Base-by-base conservation (phyloP, 164 flowering plant species). In the Annona squamosa region DNA sequence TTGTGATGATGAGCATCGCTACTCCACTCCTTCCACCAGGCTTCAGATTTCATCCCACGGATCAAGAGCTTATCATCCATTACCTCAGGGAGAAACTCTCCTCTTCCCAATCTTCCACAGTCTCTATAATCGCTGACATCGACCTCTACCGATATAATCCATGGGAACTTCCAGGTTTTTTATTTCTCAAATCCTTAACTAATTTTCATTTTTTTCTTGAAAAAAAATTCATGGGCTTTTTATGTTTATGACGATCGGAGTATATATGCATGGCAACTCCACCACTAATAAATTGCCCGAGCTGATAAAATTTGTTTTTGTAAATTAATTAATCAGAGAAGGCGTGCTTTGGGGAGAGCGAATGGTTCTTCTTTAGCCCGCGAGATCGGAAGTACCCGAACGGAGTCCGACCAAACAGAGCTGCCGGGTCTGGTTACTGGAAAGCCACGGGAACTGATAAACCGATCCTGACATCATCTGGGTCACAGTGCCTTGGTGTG, bases 131-230 rank as follows among this genome's bases (percentile, higher is more conserved):
- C 76, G 87, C 95, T 0, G 97, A 93, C 72, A 82, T 93, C 18
- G 93, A 93, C 43, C 68, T 66, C 68, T 66, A 66, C 46, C 42
- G 43, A 44, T 66, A 66, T n/a, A 66, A 42, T 42, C 98, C 98
- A 1, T 93, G 98, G 98, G 86, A 93, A 68, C 79, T 93, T 56
- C 98, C 98, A 48, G 97, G 98, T 93, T 63, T 72, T 83, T 81
- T 48, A 52, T 26, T 52, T 5, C 4, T 48, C 37, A 26, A 26
- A 26, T 26, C 37, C 37, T 26, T 26, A 26, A 26, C 37, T 26
- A 26, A 26, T 26, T 26, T 26, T 26, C 37, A 26, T 26, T 26
- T 26, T 26, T 26, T 26, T 26, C 37, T 52, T 52, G 6, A 9
- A 52, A 5, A 9, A 52, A 10, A 10, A 3, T 52, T 9, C 17